Base-by-base conservation (phyloP, 352 stramenopile species). In the Thraustotheca clavata region DNA sequence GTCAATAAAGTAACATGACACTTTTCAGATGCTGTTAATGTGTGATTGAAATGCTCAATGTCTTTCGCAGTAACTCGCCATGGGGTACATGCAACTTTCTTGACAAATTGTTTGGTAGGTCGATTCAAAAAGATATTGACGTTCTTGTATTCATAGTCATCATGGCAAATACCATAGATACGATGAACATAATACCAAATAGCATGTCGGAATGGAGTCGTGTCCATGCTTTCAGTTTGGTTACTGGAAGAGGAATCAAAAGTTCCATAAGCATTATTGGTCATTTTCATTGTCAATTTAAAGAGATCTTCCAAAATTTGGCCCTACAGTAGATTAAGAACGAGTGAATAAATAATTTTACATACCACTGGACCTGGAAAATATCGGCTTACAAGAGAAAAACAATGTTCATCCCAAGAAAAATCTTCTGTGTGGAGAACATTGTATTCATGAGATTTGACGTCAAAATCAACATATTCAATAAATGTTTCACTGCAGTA, bases 121-220 rank as follows among this genome's bases (percentile, higher is more conserved):
- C 81, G 80, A 68, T 91, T 91, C 47, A 94, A 55, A 47, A 80
- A 91, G 54, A 77, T 74, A 62, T 92, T 92, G 24, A 94, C 80
- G 61, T 89, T 82, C 35, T 77, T 72, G 68, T 94, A 94, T 70
- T 94, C 82, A 60, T 94, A 94, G 69, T 92, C 85, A 47, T 94
- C 85, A 69, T 94, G 81, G 68, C 83, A 93, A 69, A 94, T 94
- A 38, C 85, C 85, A 34, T 92, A 91, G 68, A 92, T 89, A 59
- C 85, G 83, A 62, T 92, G 85, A 18, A 93, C 83, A 38, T 92
- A 94, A 69, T 89, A 91, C 83, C 85, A 92, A 31, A 94, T 86
- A 52, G 85, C 85, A 41, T 86, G 74, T 22, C 83, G 85, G 70
- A 89, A 94, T 46, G 85, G 81, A 48, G 69, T 80, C 29, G 85